Evolutionary conservation across 352 stramenopile species (phyloP), one percentile per base, ranked within the genome.

Genomic region (Phytopythium ostracodes): DNA sequence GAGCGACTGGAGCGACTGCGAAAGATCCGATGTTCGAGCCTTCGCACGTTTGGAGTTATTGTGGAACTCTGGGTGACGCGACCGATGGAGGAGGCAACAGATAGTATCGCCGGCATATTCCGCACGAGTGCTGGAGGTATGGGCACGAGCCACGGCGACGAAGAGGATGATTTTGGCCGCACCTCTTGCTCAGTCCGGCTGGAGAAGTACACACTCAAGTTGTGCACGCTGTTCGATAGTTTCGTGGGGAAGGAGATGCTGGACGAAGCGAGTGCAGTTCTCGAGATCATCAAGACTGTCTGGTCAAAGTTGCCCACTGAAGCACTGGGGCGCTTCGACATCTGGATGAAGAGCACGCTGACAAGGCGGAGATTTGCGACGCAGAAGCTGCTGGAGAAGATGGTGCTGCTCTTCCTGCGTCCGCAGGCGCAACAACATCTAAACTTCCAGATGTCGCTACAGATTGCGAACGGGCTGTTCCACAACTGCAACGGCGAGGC

Each of bases 311-410:
- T 72, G 9, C 40, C 68, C 8, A 44, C 22, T 25, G 51, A 49
- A 24, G 36, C 63, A 8, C 44, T 75, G 12, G 22, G 27, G 18
- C 60, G 62, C 42, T 62, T 65, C 44, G 61, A 72, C 24, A 38
- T 55, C 10, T 81, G 73, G 73, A 76, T 79, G 59, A 68, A 71
- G 55, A 56, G 68, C 22, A 40, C 59, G 22, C 33, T 73, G n/a
- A 42, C 66, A 2, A 43, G 46, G 15, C 53, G 59, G 10, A 59
- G 51, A 36, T 64, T 68, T 25, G 51, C 59, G 25, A 60, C 63
- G 27, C 63, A 71, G 40, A 67, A 65, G 18, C 24, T 83, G 4
- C 38, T 80, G 11, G 70, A 77, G 35, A 70, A 70, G 18, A 66
- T 77, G 36, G 57, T 77, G 3, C 49, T 65, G 3, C 43, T 83